These are phyloP conservation scores for Hypoxylon fuscum DNA, from an alignment of 495 filamentous ascomycete species.

Conservation along the genomic window DNA sequence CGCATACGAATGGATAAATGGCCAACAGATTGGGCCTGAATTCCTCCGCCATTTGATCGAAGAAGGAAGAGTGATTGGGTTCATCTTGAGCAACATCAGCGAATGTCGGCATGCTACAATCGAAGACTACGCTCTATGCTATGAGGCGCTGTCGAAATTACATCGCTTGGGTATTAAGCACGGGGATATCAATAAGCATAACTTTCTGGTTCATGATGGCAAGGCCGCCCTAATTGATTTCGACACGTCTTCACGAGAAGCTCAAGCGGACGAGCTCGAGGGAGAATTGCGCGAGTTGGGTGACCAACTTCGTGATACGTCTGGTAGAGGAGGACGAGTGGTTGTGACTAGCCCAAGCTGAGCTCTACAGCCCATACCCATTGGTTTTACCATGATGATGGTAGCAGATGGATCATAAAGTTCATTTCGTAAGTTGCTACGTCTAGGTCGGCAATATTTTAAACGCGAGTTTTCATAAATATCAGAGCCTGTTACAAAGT, in stretches of 20 bases:
- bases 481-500: no score
- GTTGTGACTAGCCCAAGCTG: background rate
- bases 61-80: constrained; percentile 55
- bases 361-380: no score
- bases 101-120: constrained; percentile 42
- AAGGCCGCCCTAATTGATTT: constrained; percentile 9
- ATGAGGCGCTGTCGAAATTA: constrained; percentile 41
- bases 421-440: no score
- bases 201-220: constrained; percentile 49
- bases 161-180: constrained; percentile 52
- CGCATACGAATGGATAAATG: constrained; percentile 53
- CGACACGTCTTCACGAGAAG: background rate
- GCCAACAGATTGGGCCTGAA: constrained; percentile 47
- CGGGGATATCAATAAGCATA: constrained; percentile 53
- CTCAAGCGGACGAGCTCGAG: background rate
- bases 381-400: no score
- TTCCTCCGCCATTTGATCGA: constrained; percentile 59
- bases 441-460: no score
- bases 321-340: constrained; percentile 2
- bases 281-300: background rate
- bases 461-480: no score
- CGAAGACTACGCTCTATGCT: constrained; percentile 47
- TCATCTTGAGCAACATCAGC: constrained; percentile 51
- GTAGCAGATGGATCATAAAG: no score
- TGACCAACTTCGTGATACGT: background rate